Base-by-base conservation (phyloP, 2,329 filamentous ascomycete species). In the Mycosphaerella sp. region DNA sequence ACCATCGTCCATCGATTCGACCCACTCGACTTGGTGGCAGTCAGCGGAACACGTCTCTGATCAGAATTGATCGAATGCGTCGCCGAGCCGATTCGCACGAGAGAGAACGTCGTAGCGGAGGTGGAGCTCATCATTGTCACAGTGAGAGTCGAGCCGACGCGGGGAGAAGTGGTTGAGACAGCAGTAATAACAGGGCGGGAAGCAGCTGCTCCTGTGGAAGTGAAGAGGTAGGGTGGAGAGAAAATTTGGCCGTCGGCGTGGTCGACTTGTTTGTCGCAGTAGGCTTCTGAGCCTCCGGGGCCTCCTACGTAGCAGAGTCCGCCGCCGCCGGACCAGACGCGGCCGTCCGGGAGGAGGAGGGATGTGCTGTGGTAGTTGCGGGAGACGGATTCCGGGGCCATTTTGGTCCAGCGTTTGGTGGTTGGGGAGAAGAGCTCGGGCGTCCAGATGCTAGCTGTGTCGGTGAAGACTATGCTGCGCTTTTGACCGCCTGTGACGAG, bases 61-160 rank as follows among this genome's bases (percentile, higher is more conserved):
- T 82, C 79, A 0, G 73, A 81, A 58, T 82, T 77, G 41, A 80
- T 71, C 1, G 76, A 73, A 61, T 81, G 78, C 0, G 79, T 81
- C 6, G 68, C 68, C 2, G 69, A 71, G 0, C 77, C 73, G 40
- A 72, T 70, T 5, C 79, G 69, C 27, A 82, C 62, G 10, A 81
- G n/a, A 7, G 49, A 27, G 17, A 51, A 41, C 2, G 35, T 46
- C 8, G 17, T 37, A 30, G 5, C 34, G 8, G 14, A 4, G 9
- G 41, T 12, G 28, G 32, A 17, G 36, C 27, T 46, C 49, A 51
- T 51, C 6, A 12, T 25, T n/a, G n/a, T n/a, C 9, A 46, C 42
- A 5, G 34, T 51, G 8, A 51, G 14, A 14, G 35, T 51, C 9
- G 16, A n/a, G 28, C 28, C 28, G 10, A 30, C 28, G 6, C 28